Evolutionary conservation across 176 grass and related monocot genomes (phyloP), one percentile per base, ranked within the genome.

Genomic region (Oryza meridionalis): DNA sequence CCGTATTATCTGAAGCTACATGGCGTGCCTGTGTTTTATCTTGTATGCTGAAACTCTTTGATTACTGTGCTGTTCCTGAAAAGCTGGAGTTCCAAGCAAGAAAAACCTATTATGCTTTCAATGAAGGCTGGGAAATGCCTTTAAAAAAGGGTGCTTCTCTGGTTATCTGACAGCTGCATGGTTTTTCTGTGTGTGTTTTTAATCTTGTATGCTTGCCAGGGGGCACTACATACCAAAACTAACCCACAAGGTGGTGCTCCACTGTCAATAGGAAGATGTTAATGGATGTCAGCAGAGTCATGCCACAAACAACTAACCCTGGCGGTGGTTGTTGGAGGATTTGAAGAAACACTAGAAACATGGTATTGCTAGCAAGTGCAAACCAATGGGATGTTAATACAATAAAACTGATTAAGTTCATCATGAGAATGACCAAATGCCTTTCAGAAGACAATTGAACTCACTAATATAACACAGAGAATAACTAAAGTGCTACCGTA

Each of bases 321-420:
- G 21, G 12, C 13, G 12, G 12, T 53, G 15, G 49, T 58, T 58
- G 33, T 71, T 59, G 32, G 14, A 81, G 29, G 14, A 58, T 81
- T 58, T 14, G 46, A 38, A 70, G 21, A 81, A 69, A 80, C 29
- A 53, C 27, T 24, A 69, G 21, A 51, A 70, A 81, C 13, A 40
- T 81, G 21, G 31, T 81, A 19, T 38, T 69, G 29, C 13, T 81
- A 69, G 24, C 45, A 53, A 17, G 43, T 47, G 13, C 27, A 15
- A 58, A 42, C 29, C 7, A 53, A 55, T 26, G 11, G 31, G 9
- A 40, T 42, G 12, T 14, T 2, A 32, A 63, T 6, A 82, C 44
- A 22, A 7, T 82, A 38, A 9, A 62, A n/a, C 2, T 21, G 24
- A 2, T 66, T 45, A 66, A 67, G 38, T 2, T 81, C 8, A 58